These are phyloP conservation scores for Apiospora hydei DNA, from an alignment of 2,329 filamentous ascomycete species.

Conservation along the genomic window DNA sequence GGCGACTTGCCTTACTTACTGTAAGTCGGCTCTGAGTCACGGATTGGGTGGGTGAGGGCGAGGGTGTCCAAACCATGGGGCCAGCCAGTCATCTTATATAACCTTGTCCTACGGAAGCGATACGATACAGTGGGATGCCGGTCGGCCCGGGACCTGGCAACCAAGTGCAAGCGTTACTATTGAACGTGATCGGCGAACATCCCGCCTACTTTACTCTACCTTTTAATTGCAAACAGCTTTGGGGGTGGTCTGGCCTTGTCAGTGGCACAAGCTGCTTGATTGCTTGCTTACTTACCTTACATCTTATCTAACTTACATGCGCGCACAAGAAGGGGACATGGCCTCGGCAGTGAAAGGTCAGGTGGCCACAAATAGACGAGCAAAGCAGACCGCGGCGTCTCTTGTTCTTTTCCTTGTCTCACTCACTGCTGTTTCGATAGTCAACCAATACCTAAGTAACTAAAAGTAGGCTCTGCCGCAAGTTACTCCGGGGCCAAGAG, in stretches of 20 bases:
- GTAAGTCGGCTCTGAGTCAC: not conserved
- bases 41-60: not conserved
- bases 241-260: not conserved
- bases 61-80: not conserved
- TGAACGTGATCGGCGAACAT: not conserved
- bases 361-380: not conserved
- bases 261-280: not conserved
- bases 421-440: not conserved
- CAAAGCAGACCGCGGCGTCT: not conserved
- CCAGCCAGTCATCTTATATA: conserved; percentile 19
- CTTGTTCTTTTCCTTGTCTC: not conserved
- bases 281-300: not conserved
- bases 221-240: not conserved
- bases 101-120: not conserved
- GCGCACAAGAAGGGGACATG: conserved; percentile 1
- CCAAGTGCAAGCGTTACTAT: not conserved
- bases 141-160: not conserved
- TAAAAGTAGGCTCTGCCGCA: not conserved
- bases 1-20: not conserved
- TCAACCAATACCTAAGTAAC: not conserved
- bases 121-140: conserved; percentile 10
- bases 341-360: not conserved
- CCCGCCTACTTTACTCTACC: not conserved
- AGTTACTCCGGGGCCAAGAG: conserved; percentile 1
- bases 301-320: not conserved